Base-by-base conservation (phyloP, 108 stramenopile genomes). In the Stephanodiscus minutulus region DNA sequence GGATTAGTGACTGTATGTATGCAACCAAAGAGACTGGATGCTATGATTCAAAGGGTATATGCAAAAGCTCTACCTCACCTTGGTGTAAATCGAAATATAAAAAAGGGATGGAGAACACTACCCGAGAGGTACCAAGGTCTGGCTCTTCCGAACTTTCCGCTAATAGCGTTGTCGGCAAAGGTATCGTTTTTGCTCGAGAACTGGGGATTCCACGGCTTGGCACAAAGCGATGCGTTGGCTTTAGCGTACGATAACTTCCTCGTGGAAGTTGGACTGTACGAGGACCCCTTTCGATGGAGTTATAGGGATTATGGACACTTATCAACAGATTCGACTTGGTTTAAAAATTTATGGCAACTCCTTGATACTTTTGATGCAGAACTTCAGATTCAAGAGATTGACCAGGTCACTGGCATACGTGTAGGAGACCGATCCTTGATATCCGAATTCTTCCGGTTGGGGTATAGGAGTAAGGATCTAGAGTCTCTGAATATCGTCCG, bases 101-200 rank as follows among this genome's bases (percentile, higher is more conserved):
- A 39, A 3, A 22, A 44, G 3, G 62, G 44, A 44, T 63, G 62
- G 62, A 5, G 62, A 17, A 63, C 39, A 20, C 62, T 64, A 3
- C 37, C 37, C 0, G 37, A 31, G n/a, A 11, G 0, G 25, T 64
- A 31, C 6, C 63, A 64, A n/a, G 63, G 63, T 1, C 44, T 64
- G 0, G 44, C 31, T 0, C 41, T 64, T 6, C 63, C 63, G 1
- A 41, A 44, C 18, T 47, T 64, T 24, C 9, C 41, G 2, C 43
- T 46, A 0, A 3, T 15, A 3, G 12, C 13, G 13, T 3, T 44
- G 15, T 12, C 43, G 43, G 43, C 13, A 0, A 44, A 44, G 15
- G 0, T 44, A 0, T 44, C 43, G 0, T 44, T 44, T 44, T 15
- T 44, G 0, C 15, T 17, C 2, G 15, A 13, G 0, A 44, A 44